Percentiles rank a stretch among this genome's conserved stretches.
These are phyloP conservation scores for Fusarium bactridioides DNA, from an alignment of 2,329 filamentous ascomycete species.

Conservation along the genomic window DNA sequence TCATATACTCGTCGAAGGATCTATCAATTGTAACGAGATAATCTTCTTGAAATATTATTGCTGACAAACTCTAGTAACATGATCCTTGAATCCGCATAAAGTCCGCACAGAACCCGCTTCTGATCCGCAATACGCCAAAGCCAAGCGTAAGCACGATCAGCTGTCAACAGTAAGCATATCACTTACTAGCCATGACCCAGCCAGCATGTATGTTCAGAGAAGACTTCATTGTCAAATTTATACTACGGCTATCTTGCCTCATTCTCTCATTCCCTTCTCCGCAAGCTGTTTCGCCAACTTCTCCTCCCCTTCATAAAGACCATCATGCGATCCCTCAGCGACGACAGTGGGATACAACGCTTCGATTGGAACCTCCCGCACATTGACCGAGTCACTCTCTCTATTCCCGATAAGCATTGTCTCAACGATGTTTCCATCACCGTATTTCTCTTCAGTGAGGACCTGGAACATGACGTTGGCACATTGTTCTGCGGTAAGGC, in stretches of 20 bases:
- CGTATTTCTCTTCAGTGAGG: constrained; percentile 17
- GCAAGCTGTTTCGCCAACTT: background rate
- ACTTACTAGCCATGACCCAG: no score
- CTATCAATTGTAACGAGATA: background rate
- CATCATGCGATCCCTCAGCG: background rate
- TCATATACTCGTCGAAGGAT: background rate
- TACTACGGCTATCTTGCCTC: accelerated
- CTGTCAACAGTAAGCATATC: background rate
- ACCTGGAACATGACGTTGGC: constrained; percentile 12
- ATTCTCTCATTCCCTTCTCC: background rate
- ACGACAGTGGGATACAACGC: constrained; percentile 1
- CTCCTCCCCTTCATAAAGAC: background rate
- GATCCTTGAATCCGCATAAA: background rate
- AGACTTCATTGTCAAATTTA: accelerated
- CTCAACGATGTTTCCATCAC: constrained; percentile 26
- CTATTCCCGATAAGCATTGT: constrained; percentile 1
- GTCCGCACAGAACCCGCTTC: background rate
- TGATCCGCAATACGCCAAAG: background rate
- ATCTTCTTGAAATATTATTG: accelerated
- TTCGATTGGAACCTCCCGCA: background rate
- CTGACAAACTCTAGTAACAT: background rate
- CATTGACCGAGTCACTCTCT: background rate
- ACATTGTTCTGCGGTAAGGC: background rate
- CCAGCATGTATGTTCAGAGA: accelerated
- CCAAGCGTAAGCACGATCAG: background rate